Evolutionary conservation across 805 yeast genomes (phyloP).

Genomic region (Kregervanrija pseudodelftensis): DNA sequence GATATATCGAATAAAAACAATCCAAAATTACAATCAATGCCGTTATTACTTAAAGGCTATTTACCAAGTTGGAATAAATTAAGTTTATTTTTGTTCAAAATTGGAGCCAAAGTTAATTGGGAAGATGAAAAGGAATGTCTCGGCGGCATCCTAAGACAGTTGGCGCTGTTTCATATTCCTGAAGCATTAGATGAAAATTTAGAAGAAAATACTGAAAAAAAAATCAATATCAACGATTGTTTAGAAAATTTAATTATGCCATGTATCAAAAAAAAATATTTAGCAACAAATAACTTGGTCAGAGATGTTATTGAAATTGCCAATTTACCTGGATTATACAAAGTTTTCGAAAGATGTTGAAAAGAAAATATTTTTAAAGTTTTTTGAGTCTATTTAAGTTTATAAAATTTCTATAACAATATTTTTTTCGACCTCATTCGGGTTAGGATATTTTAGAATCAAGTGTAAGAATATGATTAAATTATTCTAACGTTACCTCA

Average conservation of each 20-base stretch:
- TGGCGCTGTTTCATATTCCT: constrained; percentile 59
- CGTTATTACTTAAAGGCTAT: constrained; percentile 61
- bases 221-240: constrained; percentile 22
- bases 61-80: constrained; percentile 57
- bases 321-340: constrained; percentile 82
- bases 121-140: constrained; percentile 63
- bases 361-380: neutral
- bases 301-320: constrained; percentile 76
- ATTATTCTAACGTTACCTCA: constrained; percentile 9
- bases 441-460: neutral
- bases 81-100: constrained; percentile 55
- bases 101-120: constrained; percentile 59
- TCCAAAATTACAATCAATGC: constrained; percentile 45
- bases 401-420: neutral
- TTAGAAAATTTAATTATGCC: constrained; percentile 65
- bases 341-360: constrained; percentile 87
- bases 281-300: constrained; percentile 51
- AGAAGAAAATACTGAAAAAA: constrained; percentile 20
- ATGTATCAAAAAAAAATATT: constrained; percentile 47
- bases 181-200: constrained; percentile 16
- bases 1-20: constrained; percentile 25
- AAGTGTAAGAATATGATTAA: neutral
- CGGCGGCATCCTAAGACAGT: constrained; percentile 52
- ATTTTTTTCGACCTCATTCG: neutral
- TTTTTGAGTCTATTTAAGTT: too few species aligned